Conservation (phyloP, 345 rosid species). For the Linum tenue region DNA sequence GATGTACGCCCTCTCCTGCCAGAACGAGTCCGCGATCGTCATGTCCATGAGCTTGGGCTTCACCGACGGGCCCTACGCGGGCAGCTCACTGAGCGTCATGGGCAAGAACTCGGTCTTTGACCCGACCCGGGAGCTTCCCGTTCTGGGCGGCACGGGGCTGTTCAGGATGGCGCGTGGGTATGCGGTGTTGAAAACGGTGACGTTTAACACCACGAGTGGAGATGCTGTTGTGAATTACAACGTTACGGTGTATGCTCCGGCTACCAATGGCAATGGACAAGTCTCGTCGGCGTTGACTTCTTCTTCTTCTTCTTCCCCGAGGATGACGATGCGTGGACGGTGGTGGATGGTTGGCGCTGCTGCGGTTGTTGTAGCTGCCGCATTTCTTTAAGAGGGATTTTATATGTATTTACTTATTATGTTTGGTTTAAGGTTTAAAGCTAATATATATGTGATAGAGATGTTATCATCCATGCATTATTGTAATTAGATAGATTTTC, state of each 20-base stretch:
- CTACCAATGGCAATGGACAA: no score
- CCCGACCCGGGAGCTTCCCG: constrained; percentile 20
- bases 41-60: constrained; percentile 21
- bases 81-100: constrained; percentile 15
- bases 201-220: background rate
- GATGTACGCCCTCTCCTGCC: constrained; percentile 15
- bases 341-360: no score
- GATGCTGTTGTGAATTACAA: background rate
- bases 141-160: constrained; percentile 21
- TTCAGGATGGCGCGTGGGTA: constrained; percentile 19
- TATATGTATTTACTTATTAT: no score
- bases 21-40: constrained; percentile 8
- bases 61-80: constrained; percentile 12
- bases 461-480: no score
- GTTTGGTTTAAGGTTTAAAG: no score
- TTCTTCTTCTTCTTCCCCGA: no score
- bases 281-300: no score
- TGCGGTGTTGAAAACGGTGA: background rate
- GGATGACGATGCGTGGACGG: no score
- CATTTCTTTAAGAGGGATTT: no score
- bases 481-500: no score
- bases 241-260: background rate
- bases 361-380: no score
- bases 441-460: no score
- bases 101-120: constrained; percentile 17